phyloP scores from a whole-genome alignment of 176 grass and related monocot species.

The Oryza punctata region DNA sequence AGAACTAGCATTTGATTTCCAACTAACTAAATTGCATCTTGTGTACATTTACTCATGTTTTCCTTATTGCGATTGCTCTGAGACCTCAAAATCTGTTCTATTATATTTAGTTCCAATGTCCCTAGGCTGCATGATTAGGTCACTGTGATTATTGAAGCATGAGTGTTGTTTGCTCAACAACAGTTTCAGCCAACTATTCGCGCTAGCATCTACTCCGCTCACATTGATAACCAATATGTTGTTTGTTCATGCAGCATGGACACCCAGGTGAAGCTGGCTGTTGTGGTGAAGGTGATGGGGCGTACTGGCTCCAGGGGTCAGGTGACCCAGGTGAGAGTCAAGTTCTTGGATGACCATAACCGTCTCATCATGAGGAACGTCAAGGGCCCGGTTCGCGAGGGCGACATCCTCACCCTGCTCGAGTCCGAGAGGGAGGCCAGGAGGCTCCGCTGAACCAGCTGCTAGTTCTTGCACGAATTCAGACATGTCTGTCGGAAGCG shows the following conservation, averaged over 20 bases:
- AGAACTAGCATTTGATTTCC: neutral
- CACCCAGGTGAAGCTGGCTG: constrained; percentile 81
- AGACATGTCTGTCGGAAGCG: constrained; percentile 17
- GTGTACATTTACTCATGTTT: neutral
- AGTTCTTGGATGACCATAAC: constrained; percentile 94
- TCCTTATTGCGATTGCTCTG: neutral
- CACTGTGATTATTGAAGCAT: too few species aligned
- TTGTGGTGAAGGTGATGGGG: constrained; percentile 89
- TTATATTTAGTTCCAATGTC: neutral
- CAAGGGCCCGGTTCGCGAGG: constrained; percentile 77
- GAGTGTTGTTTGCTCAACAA: neutral
- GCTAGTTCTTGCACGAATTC: neutral
- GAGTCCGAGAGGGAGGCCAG: constrained; percentile 93
- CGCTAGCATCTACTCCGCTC: neutral
- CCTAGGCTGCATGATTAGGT: neutral
- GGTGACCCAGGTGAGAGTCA: constrained; percentile 89
- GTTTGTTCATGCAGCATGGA: constrained; percentile 67
- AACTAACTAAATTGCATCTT: neutral
- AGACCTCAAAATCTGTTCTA: neutral
- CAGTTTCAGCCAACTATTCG: neutral
- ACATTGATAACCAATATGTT: neutral
- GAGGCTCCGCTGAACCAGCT: constrained; percentile 63
- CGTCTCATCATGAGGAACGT: constrained; percentile 95
- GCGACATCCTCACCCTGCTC: constrained; percentile 78
- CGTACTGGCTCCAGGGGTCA: constrained; percentile 78